These are phyloP conservation scores for Boletales sp. DNA, from an alignment of 768 basidiomycete genomes.

Conservation along the genomic window DNA sequence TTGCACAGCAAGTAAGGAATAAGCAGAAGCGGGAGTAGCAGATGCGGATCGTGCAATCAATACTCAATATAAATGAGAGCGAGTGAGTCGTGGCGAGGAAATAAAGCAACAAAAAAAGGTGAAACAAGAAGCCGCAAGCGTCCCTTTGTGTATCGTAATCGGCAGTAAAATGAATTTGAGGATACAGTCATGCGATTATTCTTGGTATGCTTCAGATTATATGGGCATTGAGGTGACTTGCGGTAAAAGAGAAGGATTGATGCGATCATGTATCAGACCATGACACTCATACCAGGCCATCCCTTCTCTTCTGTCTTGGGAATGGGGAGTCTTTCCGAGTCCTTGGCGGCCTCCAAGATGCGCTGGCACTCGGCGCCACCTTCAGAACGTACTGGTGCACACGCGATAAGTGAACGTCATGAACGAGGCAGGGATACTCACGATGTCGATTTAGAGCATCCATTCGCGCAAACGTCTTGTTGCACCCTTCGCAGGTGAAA, in stretches of 20 bases:
- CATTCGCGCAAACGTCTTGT: slow-evolving; percentile 90
- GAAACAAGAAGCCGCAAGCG: slow-evolving; percentile 26
- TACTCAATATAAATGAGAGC: slow-evolving; percentile 22
- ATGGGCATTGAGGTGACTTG: slow-evolving; percentile 15
- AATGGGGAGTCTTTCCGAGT: slow-evolving; percentile 19
- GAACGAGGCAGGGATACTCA: slow-evolving; percentile 40
- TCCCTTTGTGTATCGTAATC: slow-evolving; percentile 29
- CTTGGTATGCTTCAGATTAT: slow-evolving; percentile 25
- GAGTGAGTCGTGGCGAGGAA: slow-evolving; percentile 4
- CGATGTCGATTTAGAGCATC: slow-evolving; percentile 93
- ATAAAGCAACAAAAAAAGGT: slow-evolving; percentile 2
- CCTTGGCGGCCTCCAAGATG: slow-evolving; percentile 34
- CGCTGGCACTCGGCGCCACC: slow-evolving; percentile 74
- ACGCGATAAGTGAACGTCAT: background rate
- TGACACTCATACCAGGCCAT: slow-evolving; percentile 31
- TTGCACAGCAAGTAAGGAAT: background rate
- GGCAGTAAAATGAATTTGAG: slow-evolving; percentile 5
- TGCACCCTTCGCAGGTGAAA: slow-evolving; percentile 90
- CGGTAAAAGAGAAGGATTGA: slow-evolving; percentile 7
- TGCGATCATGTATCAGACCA: slow-evolving; percentile 23
- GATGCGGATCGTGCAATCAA: slow-evolving; percentile 19
- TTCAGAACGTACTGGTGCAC: slow-evolving; percentile 63
- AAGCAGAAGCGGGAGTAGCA: slow-evolving; percentile 1
- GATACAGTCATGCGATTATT: slow-evolving; percentile 18
- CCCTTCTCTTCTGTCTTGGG: slow-evolving; percentile 32